Evolutionary conservation across 305 asterid genomes (phyloP), one percentile per base, ranked within the genome.

Genomic region (Fraxinus greggii): DNA sequence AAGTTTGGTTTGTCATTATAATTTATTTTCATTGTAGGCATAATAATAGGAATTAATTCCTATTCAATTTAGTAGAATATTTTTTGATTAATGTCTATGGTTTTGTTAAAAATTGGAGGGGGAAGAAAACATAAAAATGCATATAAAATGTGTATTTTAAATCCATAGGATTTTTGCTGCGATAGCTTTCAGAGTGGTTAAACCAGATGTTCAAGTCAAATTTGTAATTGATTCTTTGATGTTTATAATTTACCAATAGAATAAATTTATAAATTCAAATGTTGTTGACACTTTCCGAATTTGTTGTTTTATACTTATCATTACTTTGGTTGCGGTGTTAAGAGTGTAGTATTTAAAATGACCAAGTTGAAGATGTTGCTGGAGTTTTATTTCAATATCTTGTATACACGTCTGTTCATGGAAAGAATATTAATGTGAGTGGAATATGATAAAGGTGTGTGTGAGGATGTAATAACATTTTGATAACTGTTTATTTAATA

Each of bases 1-100:
- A 80, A 85, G 90, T 83, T 75, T 31, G 42, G 21, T 29, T 82
- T 9, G 26, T 61, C 32, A 32, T 77, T 51, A 61, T 38, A 35
- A 21, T 21, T 29, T 21, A 26, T 45, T 42, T 79, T 67, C 73
- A 28, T 17, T 17, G 33, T n/a, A 10, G 45, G 70, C 45, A 42
- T 48, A 21, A 45, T 32, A 4, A 32, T 67, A 23, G 29, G 40
- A 19, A 7, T 45, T 40, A 67, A 24, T 17, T 80, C 36, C 26
- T 79, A 33, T 40, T 4, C 61, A 61, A 5, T 28, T 10, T 40
- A 78, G 63, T 48, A 1, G 28, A n/a, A 17, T 7, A 15, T 76
- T 51, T 51, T 8, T 26, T 51, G n/a, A 28, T 13, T 21, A n/a
- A 77, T 48, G 70, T 77, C 80, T 77, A 3, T 21, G 19, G 38